Conservation (phyloP, 2,329 filamentous ascomycete species). For the Immersiporthe knoxdaviesiana region DNA sequence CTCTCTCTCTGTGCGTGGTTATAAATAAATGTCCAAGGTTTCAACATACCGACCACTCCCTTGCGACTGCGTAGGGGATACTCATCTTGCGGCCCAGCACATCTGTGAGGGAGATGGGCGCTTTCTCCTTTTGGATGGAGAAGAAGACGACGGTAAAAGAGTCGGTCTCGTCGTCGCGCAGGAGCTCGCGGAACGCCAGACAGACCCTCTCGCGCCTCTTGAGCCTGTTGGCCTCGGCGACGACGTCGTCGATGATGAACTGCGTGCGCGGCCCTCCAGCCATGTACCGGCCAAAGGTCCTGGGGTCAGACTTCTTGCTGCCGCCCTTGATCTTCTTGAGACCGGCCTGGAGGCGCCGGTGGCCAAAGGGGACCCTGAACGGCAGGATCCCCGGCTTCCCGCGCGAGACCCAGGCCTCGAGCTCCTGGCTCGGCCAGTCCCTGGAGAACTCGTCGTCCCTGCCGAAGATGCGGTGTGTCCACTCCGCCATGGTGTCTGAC, state of each 20-base stretch:
- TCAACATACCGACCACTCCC: slow-evolving; percentile 19
- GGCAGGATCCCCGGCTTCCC: not conserved
- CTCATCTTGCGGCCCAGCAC: slow-evolving; percentile 13
- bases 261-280: not conserved
- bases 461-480: slow-evolving; percentile 19
- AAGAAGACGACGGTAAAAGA: slow-evolving; percentile 20
- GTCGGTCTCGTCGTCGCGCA: not conserved
- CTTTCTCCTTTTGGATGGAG: slow-evolving; percentile 19
- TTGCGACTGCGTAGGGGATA: slow-evolving; percentile 18
- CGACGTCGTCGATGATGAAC: not conserved
- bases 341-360: slow-evolving; percentile 21
- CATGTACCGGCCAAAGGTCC: slow-evolving; percentile 17
- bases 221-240: slow-evolving; percentile 17
- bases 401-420: slow-evolving; percentile 22
- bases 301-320: not conserved
- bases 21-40: not conserved
- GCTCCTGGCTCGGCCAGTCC: slow-evolving; percentile 24
- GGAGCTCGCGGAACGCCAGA: slow-evolving; percentile 15
- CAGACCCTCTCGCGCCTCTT: slow-evolving; percentile 21
- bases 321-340: not conserved
- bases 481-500: slow-evolving; percentile 10
- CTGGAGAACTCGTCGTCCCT: slow-evolving; percentile 18
- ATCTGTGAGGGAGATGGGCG: slow-evolving; percentile 19
- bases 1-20: too few species aligned
- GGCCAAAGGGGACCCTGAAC: slow-evolving; percentile 21